Evolutionary conservation across 305 asterid species (phyloP), one percentile per base, ranked within the genome.

Genomic region (Lippia alba): DNA sequence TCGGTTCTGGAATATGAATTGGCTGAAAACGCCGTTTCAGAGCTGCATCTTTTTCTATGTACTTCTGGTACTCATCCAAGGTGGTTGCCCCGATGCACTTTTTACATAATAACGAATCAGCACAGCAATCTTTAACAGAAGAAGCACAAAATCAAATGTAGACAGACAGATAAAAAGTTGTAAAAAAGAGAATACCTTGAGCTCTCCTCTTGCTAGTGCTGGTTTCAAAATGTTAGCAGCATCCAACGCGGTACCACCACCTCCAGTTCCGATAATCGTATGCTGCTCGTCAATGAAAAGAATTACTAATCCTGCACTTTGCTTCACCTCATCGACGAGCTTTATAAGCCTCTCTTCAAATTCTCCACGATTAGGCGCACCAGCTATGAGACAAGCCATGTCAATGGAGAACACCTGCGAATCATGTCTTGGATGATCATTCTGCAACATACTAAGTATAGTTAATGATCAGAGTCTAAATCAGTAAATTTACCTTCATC

Each of bases 1-100:
- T 41, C 0, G 83, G 79, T 58, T 79, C 82, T 4, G 76, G 69
- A 0, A 80, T 78, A 3, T 74, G 45, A 48, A 79, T 80, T 0
- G 69, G 58, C 16, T 75, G 82, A 12, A 80, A 80, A 40, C 82
- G 55, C 1, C 87, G 61, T n/a, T 77, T 76, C 15, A 83, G 32
- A 0, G 85, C 81, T 8, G 78, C 62, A 58, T 83, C 87, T 44
- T 67, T 75, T 66, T 83, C 85, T 24, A 80, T 77, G 66, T 75
- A 72, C 56, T 62, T 75, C 33, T 60, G 69, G 61, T 83, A 83
- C 39, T 83, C 85, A 0, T 69, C 81, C 17, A 69, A 9, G 0
- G 87, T 83, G 0, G 87, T 80, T 6, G 87, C 87, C 1, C 87
- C 85, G 20, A 80, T 78, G 57, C 85, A 83, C 84, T 80, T 48